Percentiles rank a stretch among this genome's conserved stretches.
Conservation (phyloP, 371 early-diverging fungal genomes). For the Coemansia sp. region DNA sequence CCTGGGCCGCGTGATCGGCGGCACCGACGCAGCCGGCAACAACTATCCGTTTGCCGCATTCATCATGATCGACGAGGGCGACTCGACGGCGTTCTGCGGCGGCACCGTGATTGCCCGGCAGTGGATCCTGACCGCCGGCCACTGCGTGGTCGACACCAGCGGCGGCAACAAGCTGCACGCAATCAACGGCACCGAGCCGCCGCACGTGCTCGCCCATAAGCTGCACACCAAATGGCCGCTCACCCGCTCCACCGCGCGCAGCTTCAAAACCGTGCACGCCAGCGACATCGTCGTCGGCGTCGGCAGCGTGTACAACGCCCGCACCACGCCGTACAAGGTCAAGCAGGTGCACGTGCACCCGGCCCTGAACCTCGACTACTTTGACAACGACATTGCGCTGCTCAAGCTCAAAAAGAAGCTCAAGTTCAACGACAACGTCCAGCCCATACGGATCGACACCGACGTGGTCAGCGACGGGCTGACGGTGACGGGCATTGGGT, state of each 20-base stretch:
- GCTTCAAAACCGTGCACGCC: conserved; percentile 2
- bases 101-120: conserved; percentile 28
- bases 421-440: conserved; percentile 12
- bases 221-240: conserved; percentile 1
- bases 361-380: conserved; percentile 32
- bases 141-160: conserved; percentile 35
- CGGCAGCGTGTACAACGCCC: conserved; percentile 19
- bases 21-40: conserved; percentile 19
- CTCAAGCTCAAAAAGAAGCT: conserved; percentile 39
- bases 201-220: not conserved
- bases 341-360: conserved; percentile 40
- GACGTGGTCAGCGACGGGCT: conserved; percentile 16
- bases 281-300: conserved; percentile 33
- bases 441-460: conserved; percentile 47
- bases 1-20: conserved; percentile 43
- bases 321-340: conserved; percentile 6
- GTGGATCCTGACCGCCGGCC: conserved; percentile 46
- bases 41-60: conserved; percentile 36
- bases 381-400: conserved; percentile 49
- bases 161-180: conserved; percentile 9
- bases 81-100: conserved; percentile 41
- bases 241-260: not conserved
- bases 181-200: conserved; percentile 4
- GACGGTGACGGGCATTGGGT: conserved; percentile 48
- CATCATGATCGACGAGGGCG: conserved; percentile 41